Evolutionary conservation across 2,329 filamentous ascomycete species (phyloP), one percentile per base, ranked within the genome.

Genomic region (Claviceps maximensis): DNA sequence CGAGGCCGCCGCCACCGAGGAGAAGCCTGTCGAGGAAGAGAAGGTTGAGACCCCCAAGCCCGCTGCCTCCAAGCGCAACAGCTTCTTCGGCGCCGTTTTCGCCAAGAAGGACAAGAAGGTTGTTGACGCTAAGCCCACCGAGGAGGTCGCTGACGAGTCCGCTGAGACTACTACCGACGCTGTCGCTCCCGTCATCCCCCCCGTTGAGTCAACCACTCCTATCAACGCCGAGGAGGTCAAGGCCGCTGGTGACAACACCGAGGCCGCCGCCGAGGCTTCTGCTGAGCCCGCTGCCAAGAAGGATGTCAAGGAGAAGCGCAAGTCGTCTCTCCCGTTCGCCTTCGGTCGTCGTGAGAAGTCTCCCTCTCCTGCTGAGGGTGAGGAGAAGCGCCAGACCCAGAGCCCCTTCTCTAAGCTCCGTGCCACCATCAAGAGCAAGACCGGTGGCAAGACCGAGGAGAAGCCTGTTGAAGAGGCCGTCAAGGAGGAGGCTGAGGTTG

Each of bases 221-320:
- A 71, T 81, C 4, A 75, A 75, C 49, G 69, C 80, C 57, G 77
- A 82, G 59, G 77, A 82, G 59, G 77, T 77, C 48, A 70, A 69
- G n/a, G 71, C 67, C 54, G 71, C 73, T 29, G 65, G 71, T 41
- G 75, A 79, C 67, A 69, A 69, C 23, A 68, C 71, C 3, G 76
- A 79, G 60, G 64, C 74, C 58, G 73, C 73, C 23, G 67, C 71
- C 3, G 76, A 79, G 60, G 64, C 74, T 58, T 73, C 73, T 27
- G 65, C 72, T 53, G 74, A 75, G 58, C 72, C 74, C 55, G 80
- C 83, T 71, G 59, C 71, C 53, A 80, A 80, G 69, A 80, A 81
- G 71, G 78, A 80, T 57, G 67, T 76, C 60, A 89, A 88, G 82
- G 77, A 80, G 70, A 95, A 94, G 86, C 87, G 89, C 69, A 82